Percentiles rank a stretch among this genome's conserved stretches.
These are phyloP conservation scores for Monilinia vaccinii-corymbosi DNA, from an alignment of 2,329 filamentous ascomycete genomes.

Conservation along the genomic window DNA sequence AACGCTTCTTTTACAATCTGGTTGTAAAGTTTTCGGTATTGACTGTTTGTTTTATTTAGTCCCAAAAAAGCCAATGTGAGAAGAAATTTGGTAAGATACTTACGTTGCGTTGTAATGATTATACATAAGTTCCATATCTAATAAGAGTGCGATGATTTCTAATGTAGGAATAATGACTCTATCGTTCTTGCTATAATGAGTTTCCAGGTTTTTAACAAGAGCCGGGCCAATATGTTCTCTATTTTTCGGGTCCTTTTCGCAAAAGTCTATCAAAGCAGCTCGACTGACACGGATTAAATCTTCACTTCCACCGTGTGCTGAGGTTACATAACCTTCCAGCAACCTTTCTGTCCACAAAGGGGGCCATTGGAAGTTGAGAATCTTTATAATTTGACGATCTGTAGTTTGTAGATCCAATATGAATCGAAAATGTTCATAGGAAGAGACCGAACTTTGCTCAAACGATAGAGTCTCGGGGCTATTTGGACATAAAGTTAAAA, in stretches of 20 bases:
- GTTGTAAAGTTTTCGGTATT: neutral
- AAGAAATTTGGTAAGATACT: neutral
- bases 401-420: slow-evolving; percentile 16
- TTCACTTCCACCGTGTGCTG: slow-evolving; percentile 70
- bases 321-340: slow-evolving; percentile 60
- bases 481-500: neutral
- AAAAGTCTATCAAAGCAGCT: slow-evolving; percentile 51
- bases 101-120: neutral
- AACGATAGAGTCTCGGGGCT: neutral
- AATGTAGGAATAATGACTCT: slow-evolving; percentile 66
- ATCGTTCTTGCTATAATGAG: slow-evolving; percentile 45
- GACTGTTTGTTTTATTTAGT: neutral
- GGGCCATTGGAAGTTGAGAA: neutral
- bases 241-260: slow-evolving; percentile 25
- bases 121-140: slow-evolving; percentile 39
- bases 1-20: neutral
- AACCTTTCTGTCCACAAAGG: slow-evolving; percentile 35
- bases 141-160: slow-evolving; percentile 67
- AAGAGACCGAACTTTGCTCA: slow-evolving; percentile 5
- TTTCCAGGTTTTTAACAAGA: slow-evolving; percentile 45
- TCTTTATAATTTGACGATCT: slow-evolving; percentile 13
- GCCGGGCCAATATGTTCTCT: slow-evolving; percentile 38
- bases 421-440: slow-evolving; percentile 17
- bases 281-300: slow-evolving; percentile 62
- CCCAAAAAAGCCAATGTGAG: neutral